These are phyloP conservation scores for Daucus carota DNA, from an alignment of 129 eudicot species.

Conservation along the genomic window DNA sequence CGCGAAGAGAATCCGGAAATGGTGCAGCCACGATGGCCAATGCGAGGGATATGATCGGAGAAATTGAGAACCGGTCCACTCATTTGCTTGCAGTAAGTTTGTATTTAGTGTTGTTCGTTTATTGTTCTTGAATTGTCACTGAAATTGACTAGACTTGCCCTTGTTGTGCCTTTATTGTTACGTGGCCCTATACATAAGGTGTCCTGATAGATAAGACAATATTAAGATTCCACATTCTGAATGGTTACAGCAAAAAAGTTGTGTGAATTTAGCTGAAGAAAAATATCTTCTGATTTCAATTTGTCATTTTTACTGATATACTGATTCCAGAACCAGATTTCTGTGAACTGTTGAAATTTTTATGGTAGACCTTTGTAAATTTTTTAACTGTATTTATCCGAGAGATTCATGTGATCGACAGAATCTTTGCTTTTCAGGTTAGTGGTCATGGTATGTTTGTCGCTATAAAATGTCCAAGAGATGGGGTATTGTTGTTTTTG, in stretches of 20 bases:
- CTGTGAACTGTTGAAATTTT: background rate
- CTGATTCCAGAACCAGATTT: background rate
- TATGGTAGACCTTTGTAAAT: background rate
- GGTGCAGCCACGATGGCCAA: constrained; percentile 55
- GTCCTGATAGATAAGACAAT: constrained; percentile 26
- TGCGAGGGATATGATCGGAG: constrained; percentile 86
- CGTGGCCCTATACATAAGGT: background rate
- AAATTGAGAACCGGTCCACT: constrained; percentile 91
- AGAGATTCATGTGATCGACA: background rate
- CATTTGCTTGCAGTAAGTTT: constrained; percentile 79
- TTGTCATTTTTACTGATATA: constrained; percentile 6
- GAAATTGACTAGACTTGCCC: constrained; percentile 18
- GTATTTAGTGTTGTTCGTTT: constrained; percentile 13
- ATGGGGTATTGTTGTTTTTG: background rate
- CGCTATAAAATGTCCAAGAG: background rate
- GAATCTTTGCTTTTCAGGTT: background rate
- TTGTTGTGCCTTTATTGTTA: constrained; percentile 7
- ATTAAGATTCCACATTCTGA: constrained; percentile 24
- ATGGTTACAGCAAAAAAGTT: constrained; percentile 21
- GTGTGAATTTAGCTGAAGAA: background rate
- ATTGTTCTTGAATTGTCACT: constrained; percentile 30
- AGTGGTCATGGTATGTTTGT: background rate
- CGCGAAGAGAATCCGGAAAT: constrained; percentile 56
- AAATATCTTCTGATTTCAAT: constrained; percentile 22
- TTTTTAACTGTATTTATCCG: background rate